Evolutionary conservation across 2,329 filamentous ascomycete species (phyloP), one percentile per base, ranked within the genome.

Genomic region (Diplodia mutila): DNA sequence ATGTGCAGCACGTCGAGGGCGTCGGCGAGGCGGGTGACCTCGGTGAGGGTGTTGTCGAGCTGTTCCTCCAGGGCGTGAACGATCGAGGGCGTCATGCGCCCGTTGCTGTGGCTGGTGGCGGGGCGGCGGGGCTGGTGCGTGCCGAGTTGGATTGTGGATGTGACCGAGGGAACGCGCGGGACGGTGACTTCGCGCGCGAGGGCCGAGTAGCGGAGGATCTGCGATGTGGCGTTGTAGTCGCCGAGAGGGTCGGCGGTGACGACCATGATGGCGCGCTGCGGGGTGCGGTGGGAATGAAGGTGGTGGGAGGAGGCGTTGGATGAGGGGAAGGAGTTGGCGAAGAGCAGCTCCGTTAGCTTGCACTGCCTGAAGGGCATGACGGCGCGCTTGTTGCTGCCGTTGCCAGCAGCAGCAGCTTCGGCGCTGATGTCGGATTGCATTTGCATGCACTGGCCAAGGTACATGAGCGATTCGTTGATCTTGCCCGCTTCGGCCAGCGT

Each of bases 401-500:
- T 87, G 14, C 29, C 29, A 7, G 3, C 7, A 12, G 34, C 34
- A 14, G 34, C 34, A 12, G 34, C 42, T 21, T 89, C 89, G 70
- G 85, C 89, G 52, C 90, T 89, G 37, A 89, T 85, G 73, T 94
- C 92, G 69, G 91, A 94, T 77, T 97, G 94, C 85, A 97, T 94
- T 77, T 98, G 94, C 73, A 99, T 86, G 76, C 95, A 99, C 76
- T 98, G 95, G 0, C 95, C 95, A 1, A 99, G 86, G 77, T 97
- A 98, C 95, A 99, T 99, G 75, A 99, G 82, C 75, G 92, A 97
- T 79, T 97, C 94, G 75, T 99, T 99, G 77, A 99, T 99, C 81
- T 98, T 98, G 65, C 95, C 95, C 42, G 94, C 95, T 81, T 99
- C 95, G 0, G 91, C 94, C 16, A 99, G 86, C 0, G 94, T 97